phyloP scores from a whole-genome alignment of 148 eudicot species.

The Chenopodium berlandieri region DNA sequence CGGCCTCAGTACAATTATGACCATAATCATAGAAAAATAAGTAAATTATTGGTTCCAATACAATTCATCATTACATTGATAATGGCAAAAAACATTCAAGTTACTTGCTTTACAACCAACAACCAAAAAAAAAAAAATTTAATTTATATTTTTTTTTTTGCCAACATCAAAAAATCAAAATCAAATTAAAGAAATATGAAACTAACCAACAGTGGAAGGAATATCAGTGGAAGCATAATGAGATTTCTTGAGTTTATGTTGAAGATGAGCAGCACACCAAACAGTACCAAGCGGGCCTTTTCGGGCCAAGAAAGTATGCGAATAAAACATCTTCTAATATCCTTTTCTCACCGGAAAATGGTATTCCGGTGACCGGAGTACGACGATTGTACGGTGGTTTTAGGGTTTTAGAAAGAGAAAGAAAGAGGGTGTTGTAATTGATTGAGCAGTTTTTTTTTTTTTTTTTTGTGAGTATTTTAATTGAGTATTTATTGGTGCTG shows the following conservation, averaged over 20 bases:
- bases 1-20: too few species aligned
- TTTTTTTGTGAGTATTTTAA: neutral
- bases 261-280: slow-evolving; percentile 71
- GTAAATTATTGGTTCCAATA: too few species aligned
- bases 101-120: too few species aligned
- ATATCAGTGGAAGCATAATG: slow-evolving; percentile 67
- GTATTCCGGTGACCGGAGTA: neutral
- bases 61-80: too few species aligned
- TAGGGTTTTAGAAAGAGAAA: neutral
- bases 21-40: too few species aligned
- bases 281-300: slow-evolving; percentile 44
- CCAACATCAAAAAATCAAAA: neutral
- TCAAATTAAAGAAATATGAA: neutral
- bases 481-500: neutral
- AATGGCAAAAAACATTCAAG: too few species aligned
- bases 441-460: neutral
- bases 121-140: too few species aligned
- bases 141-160: too few species aligned
- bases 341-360: neutral
- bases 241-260: slow-evolving; percentile 71
- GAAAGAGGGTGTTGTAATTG: neutral
- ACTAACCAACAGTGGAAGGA: slow-evolving; percentile 70
- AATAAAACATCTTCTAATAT: slow-evolving; percentile 37
- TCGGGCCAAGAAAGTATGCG: slow-evolving; percentile 44
- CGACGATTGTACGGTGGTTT: neutral